Evolutionary conservation across 2,329 filamentous ascomycete species (phyloP).

Genomic region (Alternaria viburni): DNA sequence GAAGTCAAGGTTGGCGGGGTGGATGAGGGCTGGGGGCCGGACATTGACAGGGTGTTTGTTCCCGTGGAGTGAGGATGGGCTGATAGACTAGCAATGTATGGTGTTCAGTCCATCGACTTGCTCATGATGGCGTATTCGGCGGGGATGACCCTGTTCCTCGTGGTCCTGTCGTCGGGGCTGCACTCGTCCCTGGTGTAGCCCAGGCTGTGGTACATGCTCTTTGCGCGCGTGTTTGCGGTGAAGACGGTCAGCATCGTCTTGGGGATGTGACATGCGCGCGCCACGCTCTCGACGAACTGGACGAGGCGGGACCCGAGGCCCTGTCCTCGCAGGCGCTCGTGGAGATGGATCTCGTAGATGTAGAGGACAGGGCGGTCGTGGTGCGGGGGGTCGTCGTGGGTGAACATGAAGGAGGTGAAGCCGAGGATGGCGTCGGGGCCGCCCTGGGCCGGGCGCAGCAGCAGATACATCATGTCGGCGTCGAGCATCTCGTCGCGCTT

Average conservation of each 20-base stretch:
- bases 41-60: slow-evolving; percentile 63
- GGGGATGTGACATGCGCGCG: slow-evolving; percentile 60
- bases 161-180: slow-evolving; percentile 56
- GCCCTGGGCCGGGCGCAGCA: slow-evolving; percentile 48
- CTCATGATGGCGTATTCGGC: slow-evolving; percentile 39
- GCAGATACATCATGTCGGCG: slow-evolving; percentile 70
- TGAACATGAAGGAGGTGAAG: slow-evolving; percentile 70
- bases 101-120: slow-evolving; percentile 14
- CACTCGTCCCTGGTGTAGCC: slow-evolving; percentile 63
- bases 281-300: slow-evolving; percentile 60
- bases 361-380: slow-evolving; percentile 68
- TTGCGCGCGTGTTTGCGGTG: slow-evolving; percentile 63
- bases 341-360: slow-evolving; percentile 79
- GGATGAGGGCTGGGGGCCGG: slow-evolving; percentile 57
- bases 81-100: not conserved
- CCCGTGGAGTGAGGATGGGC: slow-evolving; percentile 41
- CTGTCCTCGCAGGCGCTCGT: slow-evolving; percentile 61
- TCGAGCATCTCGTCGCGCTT: slow-evolving; percentile 74
- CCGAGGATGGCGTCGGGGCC: slow-evolving; percentile 25
- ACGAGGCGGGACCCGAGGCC: slow-evolving; percentile 70
- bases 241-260: slow-evolving; percentile 82
- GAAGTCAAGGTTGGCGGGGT: slow-evolving; percentile 55
- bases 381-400: slow-evolving; percentile 62
- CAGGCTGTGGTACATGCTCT: slow-evolving; percentile 66
- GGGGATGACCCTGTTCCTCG: slow-evolving; percentile 26